Evolutionary conservation across 441 rosid species (phyloP).

Genomic region (Aquilaria agallochum): DNA sequence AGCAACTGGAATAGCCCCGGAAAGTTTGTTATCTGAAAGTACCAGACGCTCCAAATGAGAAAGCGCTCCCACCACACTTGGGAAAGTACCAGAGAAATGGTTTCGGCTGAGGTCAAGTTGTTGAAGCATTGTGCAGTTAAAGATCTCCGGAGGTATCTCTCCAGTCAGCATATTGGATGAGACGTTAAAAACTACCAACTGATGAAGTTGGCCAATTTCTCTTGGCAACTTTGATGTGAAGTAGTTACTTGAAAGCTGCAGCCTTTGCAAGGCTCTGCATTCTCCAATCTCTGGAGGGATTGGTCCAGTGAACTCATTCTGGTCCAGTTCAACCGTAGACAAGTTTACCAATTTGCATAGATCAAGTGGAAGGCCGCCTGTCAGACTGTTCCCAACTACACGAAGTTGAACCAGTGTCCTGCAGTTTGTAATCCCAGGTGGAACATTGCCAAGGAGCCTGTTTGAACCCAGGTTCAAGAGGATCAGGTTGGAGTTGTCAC

Average conservation of each 20-base stretch:
- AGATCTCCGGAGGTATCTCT: constrained; percentile 60
- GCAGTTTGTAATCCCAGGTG: constrained; percentile 58
- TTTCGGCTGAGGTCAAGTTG: constrained; percentile 83
- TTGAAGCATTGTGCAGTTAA: constrained; percentile 76
- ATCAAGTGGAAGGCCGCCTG: constrained; percentile 65
- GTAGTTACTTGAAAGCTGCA: constrained; percentile 62
- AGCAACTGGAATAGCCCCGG: constrained; percentile 53
- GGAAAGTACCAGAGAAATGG: constrained; percentile 53
- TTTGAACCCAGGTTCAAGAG: constrained; percentile 69
- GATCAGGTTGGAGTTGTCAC: constrained; percentile 43
- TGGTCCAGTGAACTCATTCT: constrained; percentile 66
- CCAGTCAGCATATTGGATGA: constrained; percentile 78
- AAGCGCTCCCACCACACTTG: constrained; percentile 56
- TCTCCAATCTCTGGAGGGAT: constrained; percentile 61
- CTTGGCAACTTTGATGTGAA: constrained; percentile 60
- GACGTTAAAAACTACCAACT: constrained; percentile 69
- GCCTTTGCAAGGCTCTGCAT: constrained; percentile 62
- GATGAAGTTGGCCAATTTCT: constrained; percentile 66
- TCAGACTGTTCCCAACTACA: constrained; percentile 51
- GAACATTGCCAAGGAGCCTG: constrained; percentile 66
- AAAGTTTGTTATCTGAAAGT: constrained; percentile 71
- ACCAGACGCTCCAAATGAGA: constrained; percentile 77
- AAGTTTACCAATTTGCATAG: constrained; percentile 61
- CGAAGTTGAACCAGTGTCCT: constrained; percentile 64
- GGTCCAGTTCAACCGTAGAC: constrained; percentile 65